Evolutionary conservation across 345 rosid genomes (phyloP).

Genomic region (Camelina laxa): DNA sequence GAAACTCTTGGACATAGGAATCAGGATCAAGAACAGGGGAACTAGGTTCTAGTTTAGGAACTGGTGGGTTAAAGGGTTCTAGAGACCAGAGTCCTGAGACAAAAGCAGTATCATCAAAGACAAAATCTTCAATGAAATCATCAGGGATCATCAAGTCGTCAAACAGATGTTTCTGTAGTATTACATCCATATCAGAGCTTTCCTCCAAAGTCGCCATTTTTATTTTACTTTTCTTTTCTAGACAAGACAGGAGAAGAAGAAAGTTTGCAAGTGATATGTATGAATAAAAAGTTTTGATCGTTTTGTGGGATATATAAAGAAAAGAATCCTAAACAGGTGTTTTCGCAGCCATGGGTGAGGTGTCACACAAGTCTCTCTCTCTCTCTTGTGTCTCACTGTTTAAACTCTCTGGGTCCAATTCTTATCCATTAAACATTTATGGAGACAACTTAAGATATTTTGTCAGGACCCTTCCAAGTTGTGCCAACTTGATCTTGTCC

Average conservation of each 20-base stretch:
- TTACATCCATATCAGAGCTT: conserved; percentile 49
- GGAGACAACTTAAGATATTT: conserved; percentile 37
- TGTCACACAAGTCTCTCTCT: conserved; percentile 28
- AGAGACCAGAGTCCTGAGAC: conserved; percentile 45
- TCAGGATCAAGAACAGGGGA: conserved; percentile 45
- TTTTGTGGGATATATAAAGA: conserved; percentile 36
- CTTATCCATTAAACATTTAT: conserved; percentile 46
- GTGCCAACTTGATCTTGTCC: conserved; percentile 40
- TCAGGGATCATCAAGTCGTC: conserved; percentile 61
- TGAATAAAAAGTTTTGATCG: conserved; percentile 23
- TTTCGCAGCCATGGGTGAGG: conserved; percentile 33
- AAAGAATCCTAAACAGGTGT: conserved; percentile 29
- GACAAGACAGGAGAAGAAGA: conserved; percentile 18
- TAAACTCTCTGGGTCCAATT: conserved; percentile 21
- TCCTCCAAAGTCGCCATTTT: conserved; percentile 51
- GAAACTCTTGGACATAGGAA: conserved; percentile 31
- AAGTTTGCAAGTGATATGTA: conserved; percentile 24
- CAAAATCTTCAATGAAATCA: conserved; percentile 45
- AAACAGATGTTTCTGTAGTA: conserved; percentile 58
- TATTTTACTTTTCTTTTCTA: neutral
- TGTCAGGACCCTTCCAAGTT: conserved; percentile 44
- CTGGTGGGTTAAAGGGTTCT: conserved; percentile 37
- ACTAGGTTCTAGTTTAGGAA: conserved; percentile 47
- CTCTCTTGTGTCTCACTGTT: conserved; percentile 13
- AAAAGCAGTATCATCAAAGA: conserved; percentile 39